A percentile compares a stretch with the other conserved stretches of the same genome.
Conservation (phyloP, 106 monocot species). For the Agapanthus africanus region DNA sequence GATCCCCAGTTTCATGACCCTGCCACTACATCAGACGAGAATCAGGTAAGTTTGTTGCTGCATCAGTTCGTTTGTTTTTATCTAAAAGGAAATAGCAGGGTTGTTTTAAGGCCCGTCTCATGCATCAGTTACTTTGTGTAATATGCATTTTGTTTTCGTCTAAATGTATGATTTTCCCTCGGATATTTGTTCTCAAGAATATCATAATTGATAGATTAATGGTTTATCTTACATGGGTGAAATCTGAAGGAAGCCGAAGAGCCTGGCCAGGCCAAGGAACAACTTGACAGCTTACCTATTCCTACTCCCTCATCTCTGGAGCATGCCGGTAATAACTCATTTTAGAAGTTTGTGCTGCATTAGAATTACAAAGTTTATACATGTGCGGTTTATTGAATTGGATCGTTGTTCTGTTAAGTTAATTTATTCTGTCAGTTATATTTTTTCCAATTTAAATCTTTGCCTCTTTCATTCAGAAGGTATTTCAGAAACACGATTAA, state of each 20-base stretch:
- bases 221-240: neutral
- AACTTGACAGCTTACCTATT: neutral
- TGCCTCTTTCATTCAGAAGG: neutral
- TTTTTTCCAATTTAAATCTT: neutral
- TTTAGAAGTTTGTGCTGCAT: neutral
- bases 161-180: neutral
- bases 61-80: no score
- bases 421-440: neutral
- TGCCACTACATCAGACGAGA: neutral
- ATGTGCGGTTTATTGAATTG: neutral
- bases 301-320: neutral
- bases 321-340: slow-evolving; percentile 1
- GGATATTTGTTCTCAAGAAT: neutral
- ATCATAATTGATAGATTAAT: neutral
- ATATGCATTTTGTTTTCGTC: neutral
- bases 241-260: neutral
- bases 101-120: no score
- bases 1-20: neutral
- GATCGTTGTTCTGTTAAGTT: neutral
- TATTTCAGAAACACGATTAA: neutral
- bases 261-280: neutral
- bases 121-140: neutral
- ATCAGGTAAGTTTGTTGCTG: neutral
- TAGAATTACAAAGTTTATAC: neutral
- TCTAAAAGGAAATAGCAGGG: no score